Evolutionary conservation across 2,329 filamentous ascomycete species (phyloP).

Genomic region (Penicillium capsulatum): DNA sequence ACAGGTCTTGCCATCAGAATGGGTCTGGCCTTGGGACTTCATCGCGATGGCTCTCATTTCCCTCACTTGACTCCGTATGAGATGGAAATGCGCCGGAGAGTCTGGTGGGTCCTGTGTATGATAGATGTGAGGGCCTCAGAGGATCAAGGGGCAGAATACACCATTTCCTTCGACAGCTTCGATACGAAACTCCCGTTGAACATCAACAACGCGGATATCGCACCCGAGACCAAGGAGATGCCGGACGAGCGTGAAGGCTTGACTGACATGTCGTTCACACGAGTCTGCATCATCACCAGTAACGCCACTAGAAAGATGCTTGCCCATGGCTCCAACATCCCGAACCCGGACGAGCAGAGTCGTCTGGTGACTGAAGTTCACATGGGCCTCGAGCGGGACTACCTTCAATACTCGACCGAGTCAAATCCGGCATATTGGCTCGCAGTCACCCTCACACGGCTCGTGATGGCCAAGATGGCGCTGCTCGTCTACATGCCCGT

Average conservation of each 20-base stretch:
- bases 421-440: conserved; percentile 48
- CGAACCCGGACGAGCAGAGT: conserved; percentile 43
- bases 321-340: conserved; percentile 25
- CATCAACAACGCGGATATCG: conserved; percentile 49
- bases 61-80: conserved; percentile 50
- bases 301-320: conserved; percentile 37
- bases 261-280: conserved; percentile 51
- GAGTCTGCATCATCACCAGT: conserved; percentile 38
- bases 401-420: conserved; percentile 40
- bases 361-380: conserved; percentile 47
- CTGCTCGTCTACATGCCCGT: conserved; percentile 53
- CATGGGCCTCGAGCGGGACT: conserved; percentile 42
- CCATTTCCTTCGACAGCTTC: conserved; percentile 55
- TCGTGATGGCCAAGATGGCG: conserved; percentile 41
- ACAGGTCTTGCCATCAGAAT: conserved; percentile 19
- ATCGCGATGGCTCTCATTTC: conserved; percentile 21
- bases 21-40: conserved; percentile 18
- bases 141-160: conserved; percentile 60
- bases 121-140: conserved; percentile 59
- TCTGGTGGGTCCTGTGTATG: conserved; percentile 43
- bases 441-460: conserved; percentile 41
- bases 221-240: conserved; percentile 45
- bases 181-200: conserved; percentile 55
- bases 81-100: conserved; percentile 36
- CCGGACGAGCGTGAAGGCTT: conserved; percentile 49